Base-by-base conservation (phyloP, 768 basidiomycete species). In the Mycena belliarum region DNA sequence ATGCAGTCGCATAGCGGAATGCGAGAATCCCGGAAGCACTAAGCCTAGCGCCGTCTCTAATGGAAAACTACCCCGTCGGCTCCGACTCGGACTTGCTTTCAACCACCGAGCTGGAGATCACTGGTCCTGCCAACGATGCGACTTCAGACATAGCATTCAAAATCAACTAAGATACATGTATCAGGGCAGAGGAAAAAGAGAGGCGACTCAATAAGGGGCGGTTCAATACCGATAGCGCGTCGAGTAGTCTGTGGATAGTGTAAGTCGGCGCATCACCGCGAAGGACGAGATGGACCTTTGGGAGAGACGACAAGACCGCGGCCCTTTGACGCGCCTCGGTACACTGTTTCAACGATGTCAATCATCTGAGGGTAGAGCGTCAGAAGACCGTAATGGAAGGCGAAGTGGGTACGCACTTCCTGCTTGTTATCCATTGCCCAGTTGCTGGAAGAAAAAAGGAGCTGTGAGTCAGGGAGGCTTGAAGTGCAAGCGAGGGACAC, bases 391-490 rank as follows among this genome's bases (percentile, higher is more conserved):
- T 2, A 8, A 14, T 11, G 1, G 18, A 4, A 21, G 28, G 10
- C 2, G 12, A 24, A 41, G 7, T 14, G 14, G 23, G 7, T 6
- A 61, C 83, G 32, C 40, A 93, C 93, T 81, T 98, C 97, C 76
- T 98, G 96, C 70, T 98, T 97, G 73, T 95, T 95, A 69, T 95
- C 91, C 84, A 99, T 97, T 18, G 96, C 87, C 97, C 97, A 98
- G 72, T 98, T 98, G 73, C 97, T 98, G 65, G 38, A 44, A 37
- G 23, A 24, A 11, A 5, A 38, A 35, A 25, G 33, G 29, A n/a
- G n/a, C 14, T 23, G n/a, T 38, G 1, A 38, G 47, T 52, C 28
- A n/a, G 11, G n/a, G 26, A 28, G 16, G 18, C 11, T 7, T 6
- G 9, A 20, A 32, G 18, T 15, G 41, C 6, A 3, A 23, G 8